These are phyloP conservation scores for Biscutella auriculata DNA, from an alignment of 441 rosid genomes.

Conservation along the genomic window DNA sequence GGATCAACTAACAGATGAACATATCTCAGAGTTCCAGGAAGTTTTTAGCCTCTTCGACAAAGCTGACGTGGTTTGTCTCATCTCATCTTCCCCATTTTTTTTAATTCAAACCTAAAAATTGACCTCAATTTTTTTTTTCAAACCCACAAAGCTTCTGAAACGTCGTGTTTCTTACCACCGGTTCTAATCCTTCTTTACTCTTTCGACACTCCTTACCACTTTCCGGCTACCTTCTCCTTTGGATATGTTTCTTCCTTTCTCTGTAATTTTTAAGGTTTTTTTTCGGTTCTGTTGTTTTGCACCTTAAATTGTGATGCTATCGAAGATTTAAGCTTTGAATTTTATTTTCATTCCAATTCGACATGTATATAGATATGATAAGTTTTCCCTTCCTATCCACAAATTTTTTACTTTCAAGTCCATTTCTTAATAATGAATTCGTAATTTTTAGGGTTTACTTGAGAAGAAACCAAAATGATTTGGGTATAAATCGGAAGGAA, in stretches of 20 bases:
- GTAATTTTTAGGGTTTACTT: slow-evolving; percentile 6
- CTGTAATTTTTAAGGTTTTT: neutral
- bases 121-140: too few species aligned
- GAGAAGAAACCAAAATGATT: neutral
- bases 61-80: too few species aligned
- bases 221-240: neutral
- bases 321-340: neutral
- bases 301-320: neutral
- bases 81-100: too few species aligned
- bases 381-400: too few species aligned
- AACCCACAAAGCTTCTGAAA: too few species aligned
- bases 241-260: neutral
- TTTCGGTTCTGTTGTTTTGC: neutral
- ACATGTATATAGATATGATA: too few species aligned
- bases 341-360: neutral
- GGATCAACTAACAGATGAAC: too few species aligned
- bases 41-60: too few species aligned
- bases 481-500: slow-evolving; percentile 30
- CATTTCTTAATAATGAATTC: neutral
- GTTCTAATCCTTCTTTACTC: neutral
- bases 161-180: slow-evolving; percentile 11
- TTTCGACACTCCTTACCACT: neutral
- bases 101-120: too few species aligned
- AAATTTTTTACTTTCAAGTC: neutral
- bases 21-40: too few species aligned